Conservation (phyloP, 2,329 filamentous ascomycete species). For the Blastomyces silverae region DNA sequence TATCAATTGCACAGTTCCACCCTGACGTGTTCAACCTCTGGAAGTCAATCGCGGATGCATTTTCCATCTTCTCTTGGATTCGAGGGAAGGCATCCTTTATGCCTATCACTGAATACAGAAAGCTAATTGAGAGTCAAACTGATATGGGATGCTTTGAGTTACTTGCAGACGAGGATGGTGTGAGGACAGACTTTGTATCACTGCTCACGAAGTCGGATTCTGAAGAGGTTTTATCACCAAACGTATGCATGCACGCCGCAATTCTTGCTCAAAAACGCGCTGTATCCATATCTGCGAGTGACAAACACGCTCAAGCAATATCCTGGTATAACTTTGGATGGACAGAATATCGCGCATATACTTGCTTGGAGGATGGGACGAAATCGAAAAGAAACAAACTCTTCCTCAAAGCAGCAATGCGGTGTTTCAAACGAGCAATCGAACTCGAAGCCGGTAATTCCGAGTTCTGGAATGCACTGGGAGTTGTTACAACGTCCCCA, state of each 20-base stretch:
- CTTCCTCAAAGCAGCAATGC: slow-evolving; percentile 73
- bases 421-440: slow-evolving; percentile 91
- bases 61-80: slow-evolving; percentile 72
- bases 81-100: slow-evolving; percentile 60
- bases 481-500: slow-evolving; percentile 78
- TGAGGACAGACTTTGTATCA: slow-evolving; percentile 42
- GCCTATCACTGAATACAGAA: slow-evolving; percentile 50
- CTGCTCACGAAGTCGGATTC: slow-evolving; percentile 31
- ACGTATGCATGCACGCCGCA: slow-evolving; percentile 58
- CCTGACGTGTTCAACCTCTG: slow-evolving; percentile 83
- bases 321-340: slow-evolving; percentile 96
- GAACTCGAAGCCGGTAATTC: slow-evolving; percentile 89
- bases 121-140: slow-evolving; percentile 52
- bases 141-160: slow-evolving; percentile 51
- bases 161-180: slow-evolving; percentile 62
- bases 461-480: slow-evolving; percentile 95
- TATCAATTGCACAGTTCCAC: slow-evolving; percentile 53
- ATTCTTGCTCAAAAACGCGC: slow-evolving; percentile 85
- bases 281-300: slow-evolving; percentile 62
- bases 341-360: slow-evolving; percentile 78
- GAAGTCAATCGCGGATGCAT: slow-evolving; percentile 87
- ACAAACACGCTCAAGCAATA: slow-evolving; percentile 85
- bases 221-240: slow-evolving; percentile 35
- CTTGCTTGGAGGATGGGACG: slow-evolving; percentile 49
- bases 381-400: slow-evolving; percentile 52